phyloP scores from a whole-genome alignment of 2,329 filamentous ascomycete species.

The Dactylellina parvicollis region DNA sequence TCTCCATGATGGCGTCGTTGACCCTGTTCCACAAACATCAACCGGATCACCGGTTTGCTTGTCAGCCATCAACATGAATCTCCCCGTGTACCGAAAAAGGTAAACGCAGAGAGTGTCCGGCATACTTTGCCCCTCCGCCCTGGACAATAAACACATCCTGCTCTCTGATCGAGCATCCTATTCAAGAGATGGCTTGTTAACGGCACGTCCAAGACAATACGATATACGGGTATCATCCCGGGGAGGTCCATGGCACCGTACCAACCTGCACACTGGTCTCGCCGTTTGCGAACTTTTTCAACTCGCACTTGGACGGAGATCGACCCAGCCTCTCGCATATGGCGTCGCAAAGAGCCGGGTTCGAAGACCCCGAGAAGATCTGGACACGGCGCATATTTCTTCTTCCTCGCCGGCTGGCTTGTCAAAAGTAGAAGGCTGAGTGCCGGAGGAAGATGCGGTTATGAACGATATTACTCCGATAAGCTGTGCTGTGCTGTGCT shows the following conservation, averaged over 20 bases:
- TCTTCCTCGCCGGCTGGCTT: neutral
- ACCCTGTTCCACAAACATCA: conserved; percentile 67
- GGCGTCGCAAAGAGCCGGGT: conserved; percentile 71
- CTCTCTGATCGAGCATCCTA: conserved; percentile 77
- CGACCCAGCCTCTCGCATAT: conserved; percentile 74
- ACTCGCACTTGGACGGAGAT: conserved; percentile 69
- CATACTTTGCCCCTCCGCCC: conserved; percentile 81
- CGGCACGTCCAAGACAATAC: neutral
- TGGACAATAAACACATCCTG: conserved; percentile 99
- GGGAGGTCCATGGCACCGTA: conserved; percentile 58
- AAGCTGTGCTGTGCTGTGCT: conserved; percentile 23
- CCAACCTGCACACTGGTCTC: conserved; percentile 76
- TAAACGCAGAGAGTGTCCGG: conserved; percentile 53
- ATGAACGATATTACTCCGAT: conserved; percentile 4
- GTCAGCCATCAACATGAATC: conserved; percentile 50
- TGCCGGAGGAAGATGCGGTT: neutral
- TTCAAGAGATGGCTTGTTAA: neutral
- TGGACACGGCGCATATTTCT: conserved; percentile 71
- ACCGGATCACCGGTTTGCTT: conserved; percentile 42
- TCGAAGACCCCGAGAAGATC: conserved; percentile 74
- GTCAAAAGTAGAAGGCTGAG: neutral
- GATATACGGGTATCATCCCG: neutral
- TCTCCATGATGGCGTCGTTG: conserved; percentile 99
- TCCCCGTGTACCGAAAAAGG: conserved; percentile 29
- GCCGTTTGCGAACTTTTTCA: conserved; percentile 75